These are phyloP conservation scores for Plantago major DNA, from an alignment of 257 asterid species.

Conservation along the genomic window DNA sequence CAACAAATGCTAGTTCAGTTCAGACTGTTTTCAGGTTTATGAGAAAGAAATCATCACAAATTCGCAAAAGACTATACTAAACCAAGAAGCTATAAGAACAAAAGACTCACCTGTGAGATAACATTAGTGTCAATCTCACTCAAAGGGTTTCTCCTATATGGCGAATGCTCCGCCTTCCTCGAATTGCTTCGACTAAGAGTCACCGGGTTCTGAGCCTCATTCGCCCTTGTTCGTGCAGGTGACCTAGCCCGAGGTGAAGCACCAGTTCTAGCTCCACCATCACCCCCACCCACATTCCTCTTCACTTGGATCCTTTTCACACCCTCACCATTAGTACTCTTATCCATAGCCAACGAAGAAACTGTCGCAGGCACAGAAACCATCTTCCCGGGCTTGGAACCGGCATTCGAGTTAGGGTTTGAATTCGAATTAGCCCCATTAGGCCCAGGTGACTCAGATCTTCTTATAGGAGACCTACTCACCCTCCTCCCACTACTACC, in stretches of 20 bases:
- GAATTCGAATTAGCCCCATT: slow-evolving; percentile 20
- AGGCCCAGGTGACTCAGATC: slow-evolving; percentile 85
- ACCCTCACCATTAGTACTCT: slow-evolving; percentile 28
- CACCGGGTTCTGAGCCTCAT: slow-evolving; percentile 40
- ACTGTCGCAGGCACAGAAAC: slow-evolving; percentile 90
- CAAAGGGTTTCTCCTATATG: slow-evolving; percentile 76
- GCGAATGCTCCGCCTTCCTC: slow-evolving; percentile 81
- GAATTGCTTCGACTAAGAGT: slow-evolving; percentile 94
- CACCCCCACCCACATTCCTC: slow-evolving; percentile 55
- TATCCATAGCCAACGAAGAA: slow-evolving; percentile 31
- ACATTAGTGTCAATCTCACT: slow-evolving; percentile 67
- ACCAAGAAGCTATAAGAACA: background rate
- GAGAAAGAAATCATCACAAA: background rate
- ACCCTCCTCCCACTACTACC: slow-evolving; percentile 71
- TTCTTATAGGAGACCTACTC: slow-evolving; percentile 80
- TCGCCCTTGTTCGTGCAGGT: slow-evolving; percentile 59
- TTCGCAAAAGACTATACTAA: background rate
- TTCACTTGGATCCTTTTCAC: slow-evolving; percentile 83
- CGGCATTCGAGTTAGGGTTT: slow-evolving; percentile 23
- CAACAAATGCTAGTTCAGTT: background rate
- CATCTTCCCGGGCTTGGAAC: slow-evolving; percentile 76
- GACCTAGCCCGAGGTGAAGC: slow-evolving; percentile 90
- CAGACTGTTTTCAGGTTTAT: background rate
- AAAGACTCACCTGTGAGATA: slow-evolving; percentile 42
- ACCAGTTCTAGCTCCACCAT: slow-evolving; percentile 32